Conservation (phyloP, 345 rosid species). For the Eucalyptus cloeziana region DNA sequence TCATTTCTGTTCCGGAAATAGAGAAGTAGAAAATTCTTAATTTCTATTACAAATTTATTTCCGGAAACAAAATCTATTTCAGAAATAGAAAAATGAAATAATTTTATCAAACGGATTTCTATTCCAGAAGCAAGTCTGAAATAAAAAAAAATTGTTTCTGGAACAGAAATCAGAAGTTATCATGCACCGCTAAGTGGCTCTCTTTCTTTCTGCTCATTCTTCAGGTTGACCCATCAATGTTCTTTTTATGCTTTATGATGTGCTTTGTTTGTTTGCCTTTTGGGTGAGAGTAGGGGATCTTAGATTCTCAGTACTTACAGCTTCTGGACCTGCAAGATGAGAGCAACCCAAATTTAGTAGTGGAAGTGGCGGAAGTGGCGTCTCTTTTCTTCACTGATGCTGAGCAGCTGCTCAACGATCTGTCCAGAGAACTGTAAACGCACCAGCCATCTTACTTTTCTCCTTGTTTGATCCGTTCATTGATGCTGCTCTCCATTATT, state of each 20-base stretch:
- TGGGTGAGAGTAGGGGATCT: conserved; percentile 33
- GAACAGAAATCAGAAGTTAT: too few relatives aligned
- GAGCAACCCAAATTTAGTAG: conserved; percentile 85
- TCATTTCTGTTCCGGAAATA: too few relatives aligned
- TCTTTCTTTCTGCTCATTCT: background rate
- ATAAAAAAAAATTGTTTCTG: too few relatives aligned
- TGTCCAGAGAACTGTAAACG: conserved; percentile 46
- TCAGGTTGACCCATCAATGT: background rate
- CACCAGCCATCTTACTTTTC: background rate
- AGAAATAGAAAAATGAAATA: too few relatives aligned
- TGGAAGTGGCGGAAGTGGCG: conserved; percentile 74
- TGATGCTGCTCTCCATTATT: background rate
- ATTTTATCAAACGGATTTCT: too few relatives aligned
- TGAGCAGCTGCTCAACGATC: conserved; percentile 74
- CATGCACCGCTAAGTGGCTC: background rate
- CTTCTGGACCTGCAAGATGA: conserved; percentile 90
- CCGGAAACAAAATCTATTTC: too few relatives aligned
- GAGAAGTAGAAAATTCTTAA: too few relatives aligned
- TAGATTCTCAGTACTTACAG: conserved; percentile 75
- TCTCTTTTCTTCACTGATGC: conserved; percentile 85
- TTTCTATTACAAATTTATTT: too few relatives aligned
- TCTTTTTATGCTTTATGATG: background rate
- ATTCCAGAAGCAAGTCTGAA: too few relatives aligned
- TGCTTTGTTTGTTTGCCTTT: background rate
- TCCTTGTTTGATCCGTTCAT: background rate